phyloP scores from a whole-genome alignment of 164 flowering plant genomes.

The Magnolia officinalis region DNA sequence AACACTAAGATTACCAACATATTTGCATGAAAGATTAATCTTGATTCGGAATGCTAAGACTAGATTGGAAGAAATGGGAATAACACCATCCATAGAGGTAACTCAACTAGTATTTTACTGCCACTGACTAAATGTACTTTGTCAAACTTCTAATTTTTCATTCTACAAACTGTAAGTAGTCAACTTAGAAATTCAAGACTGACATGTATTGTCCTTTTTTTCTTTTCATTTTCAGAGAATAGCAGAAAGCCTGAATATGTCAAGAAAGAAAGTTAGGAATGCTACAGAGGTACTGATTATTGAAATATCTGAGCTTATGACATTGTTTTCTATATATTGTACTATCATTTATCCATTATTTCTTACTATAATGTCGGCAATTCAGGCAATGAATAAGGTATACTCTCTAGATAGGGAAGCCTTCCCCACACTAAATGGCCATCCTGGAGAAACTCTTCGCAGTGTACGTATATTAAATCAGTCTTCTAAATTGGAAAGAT shows the following conservation, averaged over 20 bases:
- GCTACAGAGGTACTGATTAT: constrained; percentile 78
- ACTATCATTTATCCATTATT: constrained; percentile 6
- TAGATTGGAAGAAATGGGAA: constrained; percentile 66
- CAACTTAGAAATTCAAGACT: background rate
- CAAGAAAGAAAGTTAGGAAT: constrained; percentile 78
- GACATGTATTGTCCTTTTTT: constrained; percentile 11
- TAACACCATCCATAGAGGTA: constrained; percentile 78
- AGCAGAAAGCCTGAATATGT: constrained; percentile 79
- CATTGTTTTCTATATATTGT: background rate
- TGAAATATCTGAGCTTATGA: background rate
- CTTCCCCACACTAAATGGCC: constrained; percentile 80
- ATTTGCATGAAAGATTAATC: constrained; percentile 83
- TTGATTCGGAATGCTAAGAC: constrained; percentile 70
- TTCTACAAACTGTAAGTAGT: background rate
- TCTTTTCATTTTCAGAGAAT: constrained; percentile 56
- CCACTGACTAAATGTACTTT: background rate
- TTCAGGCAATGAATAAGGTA: constrained; percentile 71
- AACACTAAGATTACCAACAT: constrained; percentile 71
- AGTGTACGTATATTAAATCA: constrained; percentile 56
- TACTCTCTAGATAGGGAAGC: constrained; percentile 87
- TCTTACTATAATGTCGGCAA: constrained; percentile 6
- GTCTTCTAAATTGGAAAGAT: constrained; percentile 2
- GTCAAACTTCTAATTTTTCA: background rate
- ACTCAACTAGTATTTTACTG: constrained; percentile 23
- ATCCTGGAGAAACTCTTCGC: constrained; percentile 89